These are phyloP conservation scores for Backusella tuberculispora DNA, from an alignment of 192 early-diverging fungal species.

Conservation along the genomic window DNA sequence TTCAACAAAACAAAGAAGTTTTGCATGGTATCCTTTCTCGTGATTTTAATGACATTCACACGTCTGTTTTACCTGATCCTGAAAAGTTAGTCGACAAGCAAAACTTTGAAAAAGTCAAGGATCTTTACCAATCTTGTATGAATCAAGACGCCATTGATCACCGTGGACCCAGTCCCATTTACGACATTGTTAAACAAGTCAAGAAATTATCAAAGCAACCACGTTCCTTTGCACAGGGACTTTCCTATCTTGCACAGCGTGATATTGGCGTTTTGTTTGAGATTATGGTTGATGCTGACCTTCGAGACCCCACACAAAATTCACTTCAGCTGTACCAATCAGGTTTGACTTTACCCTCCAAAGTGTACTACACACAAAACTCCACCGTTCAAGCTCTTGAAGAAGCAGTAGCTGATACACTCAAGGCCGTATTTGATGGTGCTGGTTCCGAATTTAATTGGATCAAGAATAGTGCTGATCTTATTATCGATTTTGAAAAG, in stretches of 20 bases:
- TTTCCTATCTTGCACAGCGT: conserved; percentile 22
- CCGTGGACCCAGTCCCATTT: conserved; percentile 47
- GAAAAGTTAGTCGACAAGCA: conserved; percentile 53
- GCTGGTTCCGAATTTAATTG: conserved; percentile 21
- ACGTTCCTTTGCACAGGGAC: background rate
- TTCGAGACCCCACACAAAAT: conserved; percentile 61
- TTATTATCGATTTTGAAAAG: conserved; percentile 66
- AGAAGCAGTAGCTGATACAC: conserved; percentile 49
- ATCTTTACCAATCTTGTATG: conserved; percentile 63
- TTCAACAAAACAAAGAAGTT: conserved; percentile 40
- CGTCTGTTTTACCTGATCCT: conserved; percentile 40
- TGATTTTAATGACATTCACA: conserved; percentile 40
- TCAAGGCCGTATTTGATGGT: conserved; percentile 39
- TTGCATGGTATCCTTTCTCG: conserved; percentile 51
- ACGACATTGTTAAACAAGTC: conserved; percentile 47
- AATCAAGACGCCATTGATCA: conserved; percentile 49
- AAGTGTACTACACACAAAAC: conserved; percentile 65
- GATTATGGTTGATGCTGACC: conserved; percentile 55
- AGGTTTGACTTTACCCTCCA: conserved; percentile 66
- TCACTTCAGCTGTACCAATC: conserved; percentile 54
- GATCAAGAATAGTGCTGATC: conserved; percentile 19
- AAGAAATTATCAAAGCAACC: conserved; percentile 21
- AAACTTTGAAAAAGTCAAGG: conserved; percentile 65
- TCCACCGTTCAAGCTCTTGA: conserved; percentile 47
- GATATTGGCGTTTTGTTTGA: conserved; percentile 49